These are phyloP conservation scores for Microthyrium microscopicum DNA, from an alignment of 2,329 filamentous ascomycete species.

Conservation along the genomic window DNA sequence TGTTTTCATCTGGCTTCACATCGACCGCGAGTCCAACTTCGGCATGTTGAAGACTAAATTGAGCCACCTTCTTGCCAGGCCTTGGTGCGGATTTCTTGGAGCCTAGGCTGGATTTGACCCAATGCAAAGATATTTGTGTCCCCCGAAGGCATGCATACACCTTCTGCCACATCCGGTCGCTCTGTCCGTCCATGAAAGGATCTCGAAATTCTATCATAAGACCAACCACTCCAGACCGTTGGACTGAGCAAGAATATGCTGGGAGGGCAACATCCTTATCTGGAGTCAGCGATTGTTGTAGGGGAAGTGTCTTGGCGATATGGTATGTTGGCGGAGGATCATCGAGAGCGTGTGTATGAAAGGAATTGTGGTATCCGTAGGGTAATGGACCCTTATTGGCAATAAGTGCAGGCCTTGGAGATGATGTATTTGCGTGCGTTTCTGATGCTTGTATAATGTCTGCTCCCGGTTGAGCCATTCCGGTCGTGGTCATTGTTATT, in stretches of 20 bases:
- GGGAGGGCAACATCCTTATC: slow-evolving; percentile 14
- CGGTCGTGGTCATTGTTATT: too few relatives aligned
- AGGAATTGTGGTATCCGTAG: slow-evolving; percentile 26
- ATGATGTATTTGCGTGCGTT: too few relatives aligned
- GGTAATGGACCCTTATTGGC: too few relatives aligned
- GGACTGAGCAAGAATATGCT: slow-evolving; percentile 20
- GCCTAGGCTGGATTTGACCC: slow-evolving; percentile 31
- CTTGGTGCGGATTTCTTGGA: slow-evolving; percentile 24
- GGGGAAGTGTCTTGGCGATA: slow-evolving; percentile 12
- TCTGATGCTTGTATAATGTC: too few relatives aligned
- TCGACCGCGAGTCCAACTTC: slow-evolving; percentile 61
- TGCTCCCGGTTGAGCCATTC: too few relatives aligned
- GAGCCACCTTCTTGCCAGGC: slow-evolving; percentile 47
- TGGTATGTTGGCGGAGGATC: slow-evolving; percentile 18
- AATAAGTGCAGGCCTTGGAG: too few relatives aligned
- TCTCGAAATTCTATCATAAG: slow-evolving; percentile 52
- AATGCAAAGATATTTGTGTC: slow-evolving; percentile 50
- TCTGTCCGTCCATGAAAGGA: slow-evolving; percentile 42
- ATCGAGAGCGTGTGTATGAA: slow-evolving; percentile 20
- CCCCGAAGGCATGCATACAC: slow-evolving; percentile 49
- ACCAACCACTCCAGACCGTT: slow-evolving; percentile 20
- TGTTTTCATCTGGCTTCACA: slow-evolving; percentile 40
- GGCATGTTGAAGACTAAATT: slow-evolving; percentile 58
- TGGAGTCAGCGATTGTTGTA: slow-evolving; percentile 12
- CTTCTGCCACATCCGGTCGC: slow-evolving; percentile 46